These are phyloP conservation scores for Populus deltoides DNA, from an alignment of 345 rosid species.

Conservation along the genomic window DNA sequence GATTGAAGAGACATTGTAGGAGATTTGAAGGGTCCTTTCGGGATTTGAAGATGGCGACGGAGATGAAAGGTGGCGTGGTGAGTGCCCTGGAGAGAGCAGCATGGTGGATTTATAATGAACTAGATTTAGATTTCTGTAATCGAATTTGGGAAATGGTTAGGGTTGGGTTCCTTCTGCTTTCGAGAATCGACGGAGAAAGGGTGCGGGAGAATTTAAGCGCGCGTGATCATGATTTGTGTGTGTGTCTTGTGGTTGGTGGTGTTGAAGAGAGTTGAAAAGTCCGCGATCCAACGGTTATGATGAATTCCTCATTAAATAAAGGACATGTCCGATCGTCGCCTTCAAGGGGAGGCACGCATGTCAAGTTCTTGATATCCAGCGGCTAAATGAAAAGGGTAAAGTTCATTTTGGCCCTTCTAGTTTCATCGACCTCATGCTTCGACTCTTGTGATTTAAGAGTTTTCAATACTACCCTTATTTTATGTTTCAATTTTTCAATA, in stretches of 20 bases:
- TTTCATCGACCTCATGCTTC: background rate
- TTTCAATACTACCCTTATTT: background rate
- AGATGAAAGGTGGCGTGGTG: constrained; percentile 71
- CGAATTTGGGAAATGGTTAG: background rate
- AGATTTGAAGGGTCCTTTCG: constrained; percentile 25
- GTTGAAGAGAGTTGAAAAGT: background rate
- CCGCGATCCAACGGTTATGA: background rate
- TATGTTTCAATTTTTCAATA: too few relatives aligned
- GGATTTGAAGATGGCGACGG: constrained; percentile 52
- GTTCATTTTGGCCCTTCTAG: too few relatives aligned
- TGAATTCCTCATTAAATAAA: background rate
- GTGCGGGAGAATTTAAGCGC: background rate
- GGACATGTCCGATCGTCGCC: background rate
- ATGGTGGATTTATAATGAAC: constrained; percentile 19
- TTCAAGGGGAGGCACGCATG: too few relatives aligned
- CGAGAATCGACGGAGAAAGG: background rate
- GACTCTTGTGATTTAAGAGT: background rate
- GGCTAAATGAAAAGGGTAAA: too few relatives aligned
- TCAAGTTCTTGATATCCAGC: too few relatives aligned
- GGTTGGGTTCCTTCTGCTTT: background rate
- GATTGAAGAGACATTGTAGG: constrained; percentile 31
- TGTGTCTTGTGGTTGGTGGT: too few relatives aligned
- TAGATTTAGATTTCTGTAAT: constrained; percentile 12
- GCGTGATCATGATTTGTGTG: background rate
- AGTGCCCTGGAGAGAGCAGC: constrained; percentile 77